Evolutionary conservation across 345 rosid species (phyloP), one percentile per base, ranked within the genome.

Genomic region (Eucalyptus regnans): DNA sequence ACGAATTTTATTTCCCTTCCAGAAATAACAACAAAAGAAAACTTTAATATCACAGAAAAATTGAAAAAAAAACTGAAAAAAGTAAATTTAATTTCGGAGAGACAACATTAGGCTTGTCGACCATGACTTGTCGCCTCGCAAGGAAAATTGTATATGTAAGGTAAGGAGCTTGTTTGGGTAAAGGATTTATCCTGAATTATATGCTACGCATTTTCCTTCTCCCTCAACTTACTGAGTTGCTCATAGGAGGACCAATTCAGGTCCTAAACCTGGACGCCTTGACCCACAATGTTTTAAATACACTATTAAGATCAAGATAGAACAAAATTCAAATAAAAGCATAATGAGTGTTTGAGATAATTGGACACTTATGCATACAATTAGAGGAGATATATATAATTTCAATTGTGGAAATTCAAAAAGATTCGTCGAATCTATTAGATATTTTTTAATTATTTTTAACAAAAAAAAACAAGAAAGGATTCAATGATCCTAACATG

Each of bases 111-210:
- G n/a, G 31, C n/a, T 60, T 60, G 31, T 60, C 15, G 2, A 60
- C 16, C 31, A 27, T 60, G 68, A 60, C 1, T 13, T 4, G 33
- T 3, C 1, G 13, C n/a, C 68, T 60, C 0, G 2, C 15, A 0
- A 27, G n/a, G 33, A 6, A 27, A 60, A 27, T 8, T 60, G 8
- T 60, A 60, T 60, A 5, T 60, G n/a, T 60, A 27, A 27, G 33
- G 68, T 27, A 60, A 11, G 27, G 12, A 22, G 27, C 29, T 56
- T 0, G 0, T 56, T 23, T 1, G 27, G 27, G 62, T 56, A 56
- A 56, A 56, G 62, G 62, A 56, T 23, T 56, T 56, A 60, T 60
- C 15, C 66, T 16, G 1, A 60, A 27, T 60, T 60, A 60, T 60
- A 27, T 12, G 68, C 31, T 60, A 11, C 0, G 68, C 31, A 60